Conservation (phyloP, 129 eudicot genomes). For the Lonicera japonica region DNA sequence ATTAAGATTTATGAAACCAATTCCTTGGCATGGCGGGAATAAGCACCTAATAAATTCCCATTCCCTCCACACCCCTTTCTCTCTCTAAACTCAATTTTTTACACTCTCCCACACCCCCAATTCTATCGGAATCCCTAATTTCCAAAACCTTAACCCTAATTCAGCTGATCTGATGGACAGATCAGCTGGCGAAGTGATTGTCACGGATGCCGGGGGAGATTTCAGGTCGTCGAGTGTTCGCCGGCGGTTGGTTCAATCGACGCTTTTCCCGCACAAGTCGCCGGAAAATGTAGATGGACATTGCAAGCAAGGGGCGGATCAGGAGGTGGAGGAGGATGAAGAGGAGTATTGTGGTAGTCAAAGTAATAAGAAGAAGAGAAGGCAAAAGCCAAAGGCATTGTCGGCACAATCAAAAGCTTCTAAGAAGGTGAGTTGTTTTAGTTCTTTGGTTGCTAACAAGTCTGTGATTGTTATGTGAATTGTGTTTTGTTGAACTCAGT, state of each 20-base stretch:
- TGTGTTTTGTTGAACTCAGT: neutral
- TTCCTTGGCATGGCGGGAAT: constrained; percentile 1
- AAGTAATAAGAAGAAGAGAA: constrained; percentile 24
- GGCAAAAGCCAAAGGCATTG: constrained; percentile 35
- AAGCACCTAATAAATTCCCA: neutral
- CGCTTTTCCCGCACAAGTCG: constrained; percentile 53
- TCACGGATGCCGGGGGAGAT: constrained; percentile 8
- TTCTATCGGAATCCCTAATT: constrained; percentile 12
- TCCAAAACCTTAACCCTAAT: constrained; percentile 43
- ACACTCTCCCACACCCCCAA: constrained; percentile 10
- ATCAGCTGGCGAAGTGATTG: constrained; percentile 14
- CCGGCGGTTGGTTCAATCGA: constrained; percentile 75
- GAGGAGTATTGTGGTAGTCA: constrained; percentile 36
- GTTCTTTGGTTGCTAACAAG: neutral
- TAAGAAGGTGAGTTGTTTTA: constrained; percentile 29
- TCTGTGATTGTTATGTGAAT: neutral
- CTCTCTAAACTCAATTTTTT: neutral
- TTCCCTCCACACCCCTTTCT: neutral
- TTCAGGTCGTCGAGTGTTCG: constrained; percentile 21
- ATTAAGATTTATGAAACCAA: neutral
- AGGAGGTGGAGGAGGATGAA: constrained; percentile 35
- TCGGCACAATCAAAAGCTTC: constrained; percentile 30
- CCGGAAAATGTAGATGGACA: constrained; percentile 34
- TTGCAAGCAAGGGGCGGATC: constrained; percentile 3
- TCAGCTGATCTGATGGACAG: constrained; percentile 40